Percentiles rank a stretch among this genome's conserved stretches.
phyloP scores from a whole-genome alignment of 2,329 filamentous ascomycete genomes.

The Geosmithia morbida region DNA sequence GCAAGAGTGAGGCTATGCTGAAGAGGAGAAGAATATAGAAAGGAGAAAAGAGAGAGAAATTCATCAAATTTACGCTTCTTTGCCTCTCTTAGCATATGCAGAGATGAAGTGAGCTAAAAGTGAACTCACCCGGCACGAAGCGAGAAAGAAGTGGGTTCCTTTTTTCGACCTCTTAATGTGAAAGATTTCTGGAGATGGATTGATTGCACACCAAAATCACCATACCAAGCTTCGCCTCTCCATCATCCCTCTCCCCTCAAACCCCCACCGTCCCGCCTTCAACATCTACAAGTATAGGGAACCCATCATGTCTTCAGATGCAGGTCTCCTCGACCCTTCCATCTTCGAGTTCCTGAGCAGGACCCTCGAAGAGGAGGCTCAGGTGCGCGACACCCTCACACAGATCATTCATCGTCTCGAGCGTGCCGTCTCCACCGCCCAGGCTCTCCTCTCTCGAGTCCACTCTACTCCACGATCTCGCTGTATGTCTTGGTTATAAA shows the following conservation, averaged over 20 bases:
- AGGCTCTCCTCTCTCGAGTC: slow-evolving; percentile 73
- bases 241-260: neutral
- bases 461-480: slow-evolving; percentile 66
- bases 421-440: slow-evolving; percentile 66
- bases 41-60: too few species aligned
- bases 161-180: too few species aligned
- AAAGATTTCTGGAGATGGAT: too few species aligned
- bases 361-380: slow-evolving; percentile 78
- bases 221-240: neutral
- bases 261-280: neutral
- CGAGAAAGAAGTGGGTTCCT: too few species aligned
- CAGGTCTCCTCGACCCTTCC: slow-evolving; percentile 47
- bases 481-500: slow-evolving; percentile 20
- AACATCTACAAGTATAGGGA: neutral
- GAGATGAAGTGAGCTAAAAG: too few species aligned
- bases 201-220: neutral
- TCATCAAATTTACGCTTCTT: too few species aligned
- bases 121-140: too few species aligned
- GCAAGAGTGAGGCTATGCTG: too few species aligned
- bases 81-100: too few species aligned
- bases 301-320: slow-evolving; percentile 15
- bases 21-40: too few species aligned
- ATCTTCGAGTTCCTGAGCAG: slow-evolving; percentile 81
- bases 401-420: slow-evolving; percentile 73
- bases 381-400: slow-evolving; percentile 69